Conservation (phyloP, 2,329 filamentous ascomycete genomes). For the Chrysoporthe austroafricana region DNA sequence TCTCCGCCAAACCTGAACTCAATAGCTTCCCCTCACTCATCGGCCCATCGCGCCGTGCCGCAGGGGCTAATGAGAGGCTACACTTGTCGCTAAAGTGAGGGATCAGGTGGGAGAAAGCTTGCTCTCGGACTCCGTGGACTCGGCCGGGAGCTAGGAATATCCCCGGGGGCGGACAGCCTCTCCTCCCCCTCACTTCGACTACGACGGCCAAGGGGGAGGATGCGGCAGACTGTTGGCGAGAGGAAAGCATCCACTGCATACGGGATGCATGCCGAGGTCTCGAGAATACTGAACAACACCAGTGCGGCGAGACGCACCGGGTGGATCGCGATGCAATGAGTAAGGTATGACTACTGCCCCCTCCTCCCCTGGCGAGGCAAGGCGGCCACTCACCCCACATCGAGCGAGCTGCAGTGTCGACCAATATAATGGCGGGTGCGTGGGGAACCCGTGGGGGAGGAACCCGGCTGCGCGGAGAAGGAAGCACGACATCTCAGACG, state of each 20-base stretch:
- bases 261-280: background rate
- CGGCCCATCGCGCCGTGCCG: background rate
- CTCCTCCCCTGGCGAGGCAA: background rate
- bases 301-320: background rate
- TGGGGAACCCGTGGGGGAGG: background rate
- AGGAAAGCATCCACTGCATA: background rate
- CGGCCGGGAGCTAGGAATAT: background rate
- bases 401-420: background rate
- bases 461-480: background rate
- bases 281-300: background rate
- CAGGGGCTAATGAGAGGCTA: background rate
- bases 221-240: background rate
- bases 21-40: background rate
- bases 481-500: background rate
- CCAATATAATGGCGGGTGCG: background rate
- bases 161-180: background rate
- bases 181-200: background rate
- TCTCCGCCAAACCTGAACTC: too few relatives aligned
- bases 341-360: conserved; percentile 15
- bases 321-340: conserved; percentile 19
- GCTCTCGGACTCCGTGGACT: background rate
- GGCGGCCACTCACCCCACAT: background rate
- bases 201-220: background rate
- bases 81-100: background rate
- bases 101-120: background rate